A percentile compares a stretch with the other conserved stretches of the same genome.
Conservation (phyloP, 306 rosid species). For the Lablab purpureus region DNA sequence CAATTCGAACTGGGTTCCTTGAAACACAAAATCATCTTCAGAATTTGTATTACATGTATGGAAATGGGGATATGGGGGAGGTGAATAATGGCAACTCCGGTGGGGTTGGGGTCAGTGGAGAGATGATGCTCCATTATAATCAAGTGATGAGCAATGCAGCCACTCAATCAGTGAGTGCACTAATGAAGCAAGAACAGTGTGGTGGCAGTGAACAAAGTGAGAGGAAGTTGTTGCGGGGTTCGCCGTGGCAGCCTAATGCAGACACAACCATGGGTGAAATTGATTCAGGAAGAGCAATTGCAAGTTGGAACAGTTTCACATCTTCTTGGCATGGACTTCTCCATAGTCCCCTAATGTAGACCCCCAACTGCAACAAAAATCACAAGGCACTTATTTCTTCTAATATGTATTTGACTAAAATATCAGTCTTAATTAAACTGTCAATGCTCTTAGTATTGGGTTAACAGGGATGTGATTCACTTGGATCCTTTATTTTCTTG, state of each 20-base stretch:
- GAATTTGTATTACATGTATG: conserved; percentile 64
- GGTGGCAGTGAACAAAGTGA: conserved; percentile 56
- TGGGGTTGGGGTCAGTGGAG: conserved; percentile 50
- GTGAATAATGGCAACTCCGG: conserved; percentile 52
- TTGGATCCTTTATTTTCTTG: conserved; percentile 41
- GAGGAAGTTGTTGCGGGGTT: conserved; percentile 70
- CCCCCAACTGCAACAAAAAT: background rate
- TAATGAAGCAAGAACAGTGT: conserved; percentile 76
- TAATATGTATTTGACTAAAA: conserved; percentile 39
- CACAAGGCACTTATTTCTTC: conserved; percentile 13
- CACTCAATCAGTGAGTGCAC: conserved; percentile 61
- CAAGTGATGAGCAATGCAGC: conserved; percentile 62
- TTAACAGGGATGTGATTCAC: conserved; percentile 49
- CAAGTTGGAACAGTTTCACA: conserved; percentile 69
- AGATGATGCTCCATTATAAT: conserved; percentile 57
- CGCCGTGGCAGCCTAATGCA: conserved; percentile 77
- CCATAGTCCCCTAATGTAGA: conserved; percentile 83
- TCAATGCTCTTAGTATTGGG: conserved; percentile 35
- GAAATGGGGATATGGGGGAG: conserved; percentile 65
- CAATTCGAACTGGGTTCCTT: conserved; percentile 63
- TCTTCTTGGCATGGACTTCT: conserved; percentile 90
- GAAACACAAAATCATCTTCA: conserved; percentile 58
- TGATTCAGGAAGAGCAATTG: conserved; percentile 68
- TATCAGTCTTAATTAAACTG: conserved; percentile 38
- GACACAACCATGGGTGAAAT: conserved; percentile 62